Conservation (phyloP, 2,329 filamentous ascomycete species). For the Penicillium olsonii region DNA sequence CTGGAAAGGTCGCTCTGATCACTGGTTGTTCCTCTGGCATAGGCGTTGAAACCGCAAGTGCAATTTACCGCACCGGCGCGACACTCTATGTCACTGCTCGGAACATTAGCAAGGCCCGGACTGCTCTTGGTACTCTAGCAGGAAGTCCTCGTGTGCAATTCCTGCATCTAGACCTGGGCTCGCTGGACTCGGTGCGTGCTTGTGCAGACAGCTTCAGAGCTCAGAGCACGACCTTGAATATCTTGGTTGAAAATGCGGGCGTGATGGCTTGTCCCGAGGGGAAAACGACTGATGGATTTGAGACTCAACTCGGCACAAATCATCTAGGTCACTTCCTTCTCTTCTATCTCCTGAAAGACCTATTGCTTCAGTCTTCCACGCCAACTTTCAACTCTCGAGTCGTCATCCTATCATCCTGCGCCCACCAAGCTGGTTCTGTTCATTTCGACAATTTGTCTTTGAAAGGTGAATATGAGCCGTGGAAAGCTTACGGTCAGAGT, state of each 20-base stretch:
- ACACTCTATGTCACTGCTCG: constrained; percentile 48
- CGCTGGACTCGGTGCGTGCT: constrained; percentile 35
- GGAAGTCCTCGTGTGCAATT: constrained; percentile 35
- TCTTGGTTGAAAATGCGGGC: constrained; percentile 37
- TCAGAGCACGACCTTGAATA: constrained; percentile 24
- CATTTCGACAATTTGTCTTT: constrained; percentile 29
- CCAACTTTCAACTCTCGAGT: constrained; percentile 6
- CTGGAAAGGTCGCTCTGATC: constrained; percentile 39
- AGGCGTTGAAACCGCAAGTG: constrained; percentile 48
- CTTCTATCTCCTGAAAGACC: constrained; percentile 29
- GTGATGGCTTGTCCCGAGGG: constrained; percentile 19
- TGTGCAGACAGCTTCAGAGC: constrained; percentile 35
- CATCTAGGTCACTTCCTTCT: constrained; percentile 38
- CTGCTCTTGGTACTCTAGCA: constrained; percentile 33
- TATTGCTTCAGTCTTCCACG: constrained; percentile 16
- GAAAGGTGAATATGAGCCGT: constrained; percentile 7
- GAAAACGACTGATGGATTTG: constrained; percentile 30
- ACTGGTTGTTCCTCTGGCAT: constrained; percentile 49
- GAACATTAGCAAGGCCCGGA: constrained; percentile 43
- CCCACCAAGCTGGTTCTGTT: constrained; percentile 24
- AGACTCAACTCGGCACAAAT: constrained; percentile 36
- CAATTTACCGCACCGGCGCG: constrained; percentile 49
- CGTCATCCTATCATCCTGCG: constrained; percentile 13
- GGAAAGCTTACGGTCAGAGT: constrained; percentile 30
- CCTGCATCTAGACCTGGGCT: constrained; percentile 34